Percentiles rank a stretch among this genome's conserved stretches.
phyloP scores from a whole-genome alignment of 2,329 filamentous ascomycete genomes.

The Chaetomium globosum region DNA sequence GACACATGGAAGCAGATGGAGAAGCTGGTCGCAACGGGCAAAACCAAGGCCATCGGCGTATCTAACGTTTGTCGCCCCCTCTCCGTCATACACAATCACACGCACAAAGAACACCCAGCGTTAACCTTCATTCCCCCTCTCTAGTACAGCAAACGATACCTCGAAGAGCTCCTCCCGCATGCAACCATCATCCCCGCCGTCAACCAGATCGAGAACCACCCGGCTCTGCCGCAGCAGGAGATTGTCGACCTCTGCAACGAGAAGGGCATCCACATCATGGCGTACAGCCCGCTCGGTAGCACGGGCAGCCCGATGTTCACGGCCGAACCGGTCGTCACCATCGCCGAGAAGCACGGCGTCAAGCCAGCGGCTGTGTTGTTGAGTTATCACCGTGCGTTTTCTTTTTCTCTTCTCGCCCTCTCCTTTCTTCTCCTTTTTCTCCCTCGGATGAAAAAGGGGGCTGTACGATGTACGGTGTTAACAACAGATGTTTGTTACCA shows the following conservation, averaged over 20 bases:
- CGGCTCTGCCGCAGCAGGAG: constrained; percentile 70
- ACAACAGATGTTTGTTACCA: constrained; percentile 16
- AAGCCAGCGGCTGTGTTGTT: constrained; percentile 66
- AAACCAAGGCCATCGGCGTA: constrained; percentile 58
- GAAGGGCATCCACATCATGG: constrained; percentile 71
- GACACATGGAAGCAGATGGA: constrained; percentile 80
- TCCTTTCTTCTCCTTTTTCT: neutral
- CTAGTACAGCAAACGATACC: constrained; percentile 59
- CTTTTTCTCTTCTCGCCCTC: neutral
- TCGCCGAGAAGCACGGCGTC: constrained; percentile 65
- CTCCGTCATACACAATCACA: too few species aligned
- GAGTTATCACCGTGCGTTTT: constrained; percentile 67
- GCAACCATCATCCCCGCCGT: constrained; percentile 62
- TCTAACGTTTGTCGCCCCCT: constrained; percentile 50
- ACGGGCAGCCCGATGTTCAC: constrained; percentile 66
- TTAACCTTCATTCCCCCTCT: neutral
- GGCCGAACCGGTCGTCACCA: constrained; percentile 63
- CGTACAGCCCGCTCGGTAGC: constrained; percentile 69
- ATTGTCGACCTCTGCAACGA: constrained; percentile 68
- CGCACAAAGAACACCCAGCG: too few species aligned
- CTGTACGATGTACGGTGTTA: neutral
- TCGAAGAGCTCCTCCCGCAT: constrained; percentile 56
- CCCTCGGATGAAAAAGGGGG: neutral
- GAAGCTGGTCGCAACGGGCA: constrained; percentile 62
- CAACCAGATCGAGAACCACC: constrained; percentile 77